Evolutionary conservation across 257 asterid species (phyloP).

Genomic region (Gentiana macrophylla): DNA sequence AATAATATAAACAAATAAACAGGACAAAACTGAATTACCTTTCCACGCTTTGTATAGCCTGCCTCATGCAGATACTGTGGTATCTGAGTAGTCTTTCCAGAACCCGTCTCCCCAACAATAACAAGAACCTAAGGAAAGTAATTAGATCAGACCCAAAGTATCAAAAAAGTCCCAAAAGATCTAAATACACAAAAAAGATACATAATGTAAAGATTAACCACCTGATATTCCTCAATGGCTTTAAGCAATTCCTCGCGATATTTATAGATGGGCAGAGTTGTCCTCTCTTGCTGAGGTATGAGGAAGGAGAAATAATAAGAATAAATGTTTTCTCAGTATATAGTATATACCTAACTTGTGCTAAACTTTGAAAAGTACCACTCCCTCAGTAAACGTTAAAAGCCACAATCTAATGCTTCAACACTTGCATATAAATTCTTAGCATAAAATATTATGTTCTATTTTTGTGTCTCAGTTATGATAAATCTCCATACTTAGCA

Average conservation of each 20-base stretch:
- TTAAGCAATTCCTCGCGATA: slow-evolving; percentile 69
- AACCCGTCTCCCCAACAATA: slow-evolving; percentile 94
- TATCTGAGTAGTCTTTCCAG: slow-evolving; percentile 92
- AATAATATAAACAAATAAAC: not conserved
- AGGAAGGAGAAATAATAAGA: slow-evolving; percentile 5
- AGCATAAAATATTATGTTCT: too few species aligned
- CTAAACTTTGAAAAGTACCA: not conserved
- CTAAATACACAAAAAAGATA: not conserved
- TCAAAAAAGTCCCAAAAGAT: not conserved
- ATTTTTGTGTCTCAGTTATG: too few species aligned
- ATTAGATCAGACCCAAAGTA: slow-evolving; percentile 4
- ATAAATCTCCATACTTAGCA: too few species aligned
- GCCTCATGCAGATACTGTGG: slow-evolving; percentile 97
- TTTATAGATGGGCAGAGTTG: slow-evolving; percentile 71
- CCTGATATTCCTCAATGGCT: slow-evolving; percentile 78
- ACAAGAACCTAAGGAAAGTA: slow-evolving; percentile 59
- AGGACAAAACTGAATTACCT: slow-evolving; percentile 21
- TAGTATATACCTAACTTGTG: not conserved
- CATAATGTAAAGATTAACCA: slow-evolving; percentile 12
- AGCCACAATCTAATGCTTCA: not conserved
- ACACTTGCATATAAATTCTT: not conserved
- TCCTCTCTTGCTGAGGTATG: slow-evolving; percentile 60
- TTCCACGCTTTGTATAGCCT: slow-evolving; percentile 68
- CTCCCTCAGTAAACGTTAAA: not conserved
- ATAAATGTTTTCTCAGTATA: not conserved